Conservation (phyloP, 1,139 yeast genomes). For the Yamadazyma dushanensis region DNA sequence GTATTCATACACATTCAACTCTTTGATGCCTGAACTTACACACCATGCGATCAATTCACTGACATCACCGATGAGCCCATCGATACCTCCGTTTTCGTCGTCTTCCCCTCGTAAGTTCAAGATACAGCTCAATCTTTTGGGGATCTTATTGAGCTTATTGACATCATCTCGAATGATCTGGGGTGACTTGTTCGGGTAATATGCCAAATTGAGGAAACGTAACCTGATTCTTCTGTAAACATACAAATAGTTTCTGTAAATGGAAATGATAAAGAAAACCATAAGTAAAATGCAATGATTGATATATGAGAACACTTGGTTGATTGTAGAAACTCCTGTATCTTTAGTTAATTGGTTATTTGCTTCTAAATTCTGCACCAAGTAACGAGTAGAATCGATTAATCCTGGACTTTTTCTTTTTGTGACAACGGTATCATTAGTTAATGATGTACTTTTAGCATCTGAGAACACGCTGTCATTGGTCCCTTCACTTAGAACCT, state of each 20-base stretch:
- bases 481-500: too few species aligned
- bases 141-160: conserved; percentile 67
- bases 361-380: conserved; percentile 1
- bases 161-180: conserved; percentile 86
- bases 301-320: conserved; percentile 11
- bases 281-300: conserved; percentile 44
- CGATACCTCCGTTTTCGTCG: conserved; percentile 86
- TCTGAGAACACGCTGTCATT: too few species aligned
- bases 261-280: conserved; percentile 56
- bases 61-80: conserved; percentile 74
- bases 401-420: not conserved
- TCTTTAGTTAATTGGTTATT: not conserved
- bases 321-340: not conserved
- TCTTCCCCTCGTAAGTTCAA: conserved; percentile 70
- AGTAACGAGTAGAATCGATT: not conserved
- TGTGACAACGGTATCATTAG: too few species aligned
- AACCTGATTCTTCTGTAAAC: conserved; percentile 56
- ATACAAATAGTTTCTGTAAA: conserved; percentile 53
- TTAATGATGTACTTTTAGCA: too few species aligned
- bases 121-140: conserved; percentile 72
- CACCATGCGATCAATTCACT: conserved; percentile 88
- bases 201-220: conserved; percentile 61
- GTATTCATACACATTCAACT: conserved; percentile 75
- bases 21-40: conserved; percentile 76
- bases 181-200: conserved; percentile 83